phyloP scores from a whole-genome alignment of 257 asterid genomes.

The Craterostigma plantagineum region DNA sequence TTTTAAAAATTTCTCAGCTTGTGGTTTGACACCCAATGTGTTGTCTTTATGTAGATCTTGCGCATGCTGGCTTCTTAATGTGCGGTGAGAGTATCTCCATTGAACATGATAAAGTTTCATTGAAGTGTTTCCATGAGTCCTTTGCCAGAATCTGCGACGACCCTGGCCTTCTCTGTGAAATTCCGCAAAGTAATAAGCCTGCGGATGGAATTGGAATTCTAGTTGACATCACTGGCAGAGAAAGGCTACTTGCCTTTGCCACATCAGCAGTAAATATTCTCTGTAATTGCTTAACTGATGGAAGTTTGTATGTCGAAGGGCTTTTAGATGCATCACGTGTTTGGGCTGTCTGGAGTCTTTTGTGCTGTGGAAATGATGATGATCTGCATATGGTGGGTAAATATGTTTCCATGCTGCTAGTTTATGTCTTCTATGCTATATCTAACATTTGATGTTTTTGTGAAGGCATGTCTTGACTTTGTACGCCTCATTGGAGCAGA shows the following conservation, averaged over 20 bases:
- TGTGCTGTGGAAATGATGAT: slow-evolving; percentile 54
- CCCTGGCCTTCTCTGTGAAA: slow-evolving; percentile 32
- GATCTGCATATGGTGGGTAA: slow-evolving; percentile 72
- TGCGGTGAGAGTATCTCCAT: slow-evolving; percentile 16
- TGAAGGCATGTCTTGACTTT: slow-evolving; percentile 93
- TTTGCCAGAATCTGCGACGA: slow-evolving; percentile 31
- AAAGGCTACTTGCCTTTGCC: slow-evolving; percentile 64
- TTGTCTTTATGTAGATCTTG: slow-evolving; percentile 24
- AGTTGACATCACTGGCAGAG: slow-evolving; percentile 54
- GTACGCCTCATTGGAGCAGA: slow-evolving; percentile 54
- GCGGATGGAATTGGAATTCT: slow-evolving; percentile 41
- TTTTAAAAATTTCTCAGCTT: not conserved
- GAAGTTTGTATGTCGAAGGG: slow-evolving; percentile 81
- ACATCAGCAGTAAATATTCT: slow-evolving; percentile 66
- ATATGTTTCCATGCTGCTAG: slow-evolving; percentile 5
- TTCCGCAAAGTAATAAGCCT: slow-evolving; percentile 40
- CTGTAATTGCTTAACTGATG: slow-evolving; percentile 66
- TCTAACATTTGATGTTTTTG: slow-evolving; percentile 20
- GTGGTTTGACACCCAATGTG: not conserved
- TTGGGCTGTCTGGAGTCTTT: slow-evolving; percentile 51
- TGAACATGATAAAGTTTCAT: slow-evolving; percentile 24
- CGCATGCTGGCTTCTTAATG: slow-evolving; percentile 26
- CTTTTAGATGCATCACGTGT: slow-evolving; percentile 52
- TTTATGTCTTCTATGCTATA: slow-evolving; percentile 7
- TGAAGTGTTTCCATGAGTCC: slow-evolving; percentile 43